Percentiles rank a stretch among this genome's conserved stretches.
These are phyloP conservation scores for Ceratocystis ficicola DNA, from an alignment of 2,329 filamentous ascomycete genomes.

Conservation along the genomic window DNA sequence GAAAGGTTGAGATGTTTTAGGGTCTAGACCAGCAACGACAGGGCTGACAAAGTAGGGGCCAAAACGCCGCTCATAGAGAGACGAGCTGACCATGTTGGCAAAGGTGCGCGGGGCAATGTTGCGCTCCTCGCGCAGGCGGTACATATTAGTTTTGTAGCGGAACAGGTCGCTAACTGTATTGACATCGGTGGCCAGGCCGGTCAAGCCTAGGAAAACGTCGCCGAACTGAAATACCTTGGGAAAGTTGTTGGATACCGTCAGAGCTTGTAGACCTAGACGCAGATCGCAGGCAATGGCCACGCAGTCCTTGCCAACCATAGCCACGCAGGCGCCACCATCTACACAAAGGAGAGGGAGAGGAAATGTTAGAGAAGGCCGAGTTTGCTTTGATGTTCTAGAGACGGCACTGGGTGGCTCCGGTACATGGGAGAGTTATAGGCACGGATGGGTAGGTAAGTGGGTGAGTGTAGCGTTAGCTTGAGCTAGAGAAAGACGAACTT, in stretches of 20 bases:
- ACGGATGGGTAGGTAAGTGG: not conserved
- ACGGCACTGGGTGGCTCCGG: slow-evolving; percentile 5
- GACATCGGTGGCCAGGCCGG: slow-evolving; percentile 91
- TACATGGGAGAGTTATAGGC: slow-evolving; percentile 18
- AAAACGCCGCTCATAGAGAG: slow-evolving; percentile 89
- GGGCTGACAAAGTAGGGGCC: slow-evolving; percentile 94
- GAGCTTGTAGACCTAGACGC: slow-evolving; percentile 85
- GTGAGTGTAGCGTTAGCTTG: not conserved
- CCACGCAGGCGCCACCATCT: slow-evolving; percentile 88
- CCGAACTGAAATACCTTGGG: slow-evolving; percentile 99
- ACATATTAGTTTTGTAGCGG: slow-evolving; percentile 99
- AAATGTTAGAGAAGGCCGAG: slow-evolving; percentile 11
- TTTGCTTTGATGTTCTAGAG: slow-evolving; percentile 11
- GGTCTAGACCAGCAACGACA: slow-evolving; percentile 88
- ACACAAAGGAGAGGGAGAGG: not conserved
- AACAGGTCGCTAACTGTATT: slow-evolving; percentile 90
- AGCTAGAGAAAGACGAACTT: slow-evolving; percentile 47
- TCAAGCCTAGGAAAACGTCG: slow-evolving; percentile 88
- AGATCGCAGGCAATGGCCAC: slow-evolving; percentile 99
- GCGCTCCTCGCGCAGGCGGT: slow-evolving; percentile 94
- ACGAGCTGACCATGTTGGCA: slow-evolving; percentile 85
- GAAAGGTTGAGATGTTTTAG: slow-evolving; percentile 86
- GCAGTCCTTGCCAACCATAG: slow-evolving; percentile 99
- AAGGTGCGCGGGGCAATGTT: slow-evolving; percentile 89
- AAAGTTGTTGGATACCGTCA: slow-evolving; percentile 99